These are phyloP conservation scores for Penicillium sp. DNA, from an alignment of 2,329 filamentous ascomycete genomes.

Conservation along the genomic window DNA sequence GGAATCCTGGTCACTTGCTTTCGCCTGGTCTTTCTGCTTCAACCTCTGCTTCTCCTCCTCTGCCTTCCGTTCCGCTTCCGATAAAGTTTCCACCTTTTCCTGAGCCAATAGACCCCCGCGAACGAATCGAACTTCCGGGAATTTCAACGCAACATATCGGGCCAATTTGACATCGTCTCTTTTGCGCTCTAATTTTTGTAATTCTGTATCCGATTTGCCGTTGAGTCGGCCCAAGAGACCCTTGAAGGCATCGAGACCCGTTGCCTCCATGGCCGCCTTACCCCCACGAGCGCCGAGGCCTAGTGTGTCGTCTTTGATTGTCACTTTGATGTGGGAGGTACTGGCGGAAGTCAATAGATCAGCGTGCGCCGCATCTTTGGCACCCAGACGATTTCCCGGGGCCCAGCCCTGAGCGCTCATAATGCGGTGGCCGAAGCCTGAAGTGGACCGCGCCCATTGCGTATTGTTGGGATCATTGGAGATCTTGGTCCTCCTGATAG, in stretches of 20 bases:
- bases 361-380: conserved; percentile 73
- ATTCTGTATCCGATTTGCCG: conserved; percentile 75
- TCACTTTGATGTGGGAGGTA: conserved; percentile 81
- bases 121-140: conserved; percentile 83
- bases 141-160: conserved; percentile 74
- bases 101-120: conserved; percentile 75
- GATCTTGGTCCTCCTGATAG: conserved; percentile 68
- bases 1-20: conserved; percentile 4
- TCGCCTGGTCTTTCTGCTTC: conserved; percentile 39
- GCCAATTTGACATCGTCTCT: conserved; percentile 73
- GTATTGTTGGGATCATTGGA: conserved; percentile 95
- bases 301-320: conserved; percentile 87
- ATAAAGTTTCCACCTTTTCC: conserved; percentile 54
- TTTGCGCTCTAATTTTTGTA: conserved; percentile 71
- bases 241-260: conserved; percentile 84
- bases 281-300: conserved; percentile 83
- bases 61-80: conserved; percentile 45
- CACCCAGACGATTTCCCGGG: conserved; percentile 81
- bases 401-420: conserved; percentile 88
- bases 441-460: conserved; percentile 81
- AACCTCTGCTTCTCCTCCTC: conserved; percentile 51
- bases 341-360: conserved; percentile 79
- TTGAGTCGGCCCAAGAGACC: conserved; percentile 87
- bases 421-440: conserved; percentile 86
- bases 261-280: conserved; percentile 70